Conservation (phyloP, 768 basidiomycete genomes). For the Boletus pseudopeckii region DNA sequence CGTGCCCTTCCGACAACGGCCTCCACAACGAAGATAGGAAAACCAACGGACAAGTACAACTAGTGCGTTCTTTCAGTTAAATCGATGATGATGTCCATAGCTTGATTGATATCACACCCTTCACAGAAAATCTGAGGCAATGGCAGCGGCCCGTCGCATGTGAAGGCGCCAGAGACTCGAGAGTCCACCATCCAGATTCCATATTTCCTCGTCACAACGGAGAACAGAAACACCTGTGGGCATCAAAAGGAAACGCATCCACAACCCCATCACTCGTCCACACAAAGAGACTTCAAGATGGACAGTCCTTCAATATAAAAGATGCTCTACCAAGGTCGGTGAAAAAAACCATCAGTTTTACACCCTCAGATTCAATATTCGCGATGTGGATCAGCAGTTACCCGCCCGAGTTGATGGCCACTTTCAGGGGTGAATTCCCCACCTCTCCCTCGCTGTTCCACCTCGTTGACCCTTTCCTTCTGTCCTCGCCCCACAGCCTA, state of each 20-base stretch:
- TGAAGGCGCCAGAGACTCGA: too few species aligned
- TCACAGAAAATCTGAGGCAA: too few species aligned
- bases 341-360: not conserved
- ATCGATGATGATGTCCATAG: too few species aligned
- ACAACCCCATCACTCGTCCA: slow-evolving; percentile 1
- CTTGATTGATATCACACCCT: too few species aligned
- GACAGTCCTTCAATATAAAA: slow-evolving; percentile 9
- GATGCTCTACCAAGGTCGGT: not conserved
- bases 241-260: not conserved
- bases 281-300: not conserved
- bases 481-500: slow-evolving; percentile 4
- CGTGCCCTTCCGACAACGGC: too few species aligned
- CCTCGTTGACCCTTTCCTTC: not conserved
- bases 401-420: slow-evolving; percentile 7
- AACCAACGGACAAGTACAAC: too few species aligned
- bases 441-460: too few species aligned
- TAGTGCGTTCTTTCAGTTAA: too few species aligned
- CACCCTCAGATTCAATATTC: not conserved
- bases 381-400: slow-evolving; percentile 6
- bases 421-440: not conserved
- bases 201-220: too few species aligned
- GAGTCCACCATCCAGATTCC: not conserved
- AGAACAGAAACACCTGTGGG: not conserved
- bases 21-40: too few species aligned
- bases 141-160: too few species aligned